Conservation (phyloP, 768 basidiomycete genomes). For the Mycena maculata region DNA sequence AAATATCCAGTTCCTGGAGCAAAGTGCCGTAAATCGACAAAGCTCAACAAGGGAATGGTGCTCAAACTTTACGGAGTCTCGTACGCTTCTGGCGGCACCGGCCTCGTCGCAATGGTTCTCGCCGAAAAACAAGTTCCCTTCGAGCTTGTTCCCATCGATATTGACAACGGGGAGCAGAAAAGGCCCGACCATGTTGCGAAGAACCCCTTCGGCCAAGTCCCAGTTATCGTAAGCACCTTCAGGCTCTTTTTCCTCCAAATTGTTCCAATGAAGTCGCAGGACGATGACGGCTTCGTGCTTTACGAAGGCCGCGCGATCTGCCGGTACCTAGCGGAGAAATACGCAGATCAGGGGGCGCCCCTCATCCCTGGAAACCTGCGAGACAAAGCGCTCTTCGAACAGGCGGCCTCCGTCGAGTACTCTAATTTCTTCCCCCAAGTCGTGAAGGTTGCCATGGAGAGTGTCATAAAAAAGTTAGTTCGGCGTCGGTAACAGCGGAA, state of each 20-base stretch:
- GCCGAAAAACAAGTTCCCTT: constrained; percentile 10
- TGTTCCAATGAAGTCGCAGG: background rate
- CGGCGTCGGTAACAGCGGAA: background rate
- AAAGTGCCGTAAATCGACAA: too few relatives aligned
- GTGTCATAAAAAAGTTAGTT: background rate
- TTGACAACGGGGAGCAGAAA: background rate
- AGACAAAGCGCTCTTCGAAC: constrained; percentile 1
- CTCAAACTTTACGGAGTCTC: too few relatives aligned
- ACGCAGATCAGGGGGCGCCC: background rate
- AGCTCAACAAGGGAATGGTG: too few relatives aligned
- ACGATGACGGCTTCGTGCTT: constrained; percentile 1
- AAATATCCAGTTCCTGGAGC: too few relatives aligned
- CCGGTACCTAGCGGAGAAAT: constrained; percentile 5
- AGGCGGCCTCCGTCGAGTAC: background rate
- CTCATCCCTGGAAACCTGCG: background rate
- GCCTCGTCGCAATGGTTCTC: constrained; percentile 11
- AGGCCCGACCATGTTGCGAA: background rate
- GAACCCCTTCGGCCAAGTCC: constrained; percentile 14
- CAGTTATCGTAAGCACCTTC: too few relatives aligned
- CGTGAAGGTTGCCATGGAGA: background rate
- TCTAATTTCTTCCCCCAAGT: background rate
- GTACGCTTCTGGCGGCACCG: background rate
- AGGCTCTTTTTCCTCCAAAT: background rate
- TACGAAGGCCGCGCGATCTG: background rate
- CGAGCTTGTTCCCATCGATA: background rate